A percentile compares a stretch with the other conserved stretches of the same genome.
These are phyloP conservation scores for Lipomyces anomalus DNA, from an alignment of 805 yeast species.

Conservation along the genomic window DNA sequence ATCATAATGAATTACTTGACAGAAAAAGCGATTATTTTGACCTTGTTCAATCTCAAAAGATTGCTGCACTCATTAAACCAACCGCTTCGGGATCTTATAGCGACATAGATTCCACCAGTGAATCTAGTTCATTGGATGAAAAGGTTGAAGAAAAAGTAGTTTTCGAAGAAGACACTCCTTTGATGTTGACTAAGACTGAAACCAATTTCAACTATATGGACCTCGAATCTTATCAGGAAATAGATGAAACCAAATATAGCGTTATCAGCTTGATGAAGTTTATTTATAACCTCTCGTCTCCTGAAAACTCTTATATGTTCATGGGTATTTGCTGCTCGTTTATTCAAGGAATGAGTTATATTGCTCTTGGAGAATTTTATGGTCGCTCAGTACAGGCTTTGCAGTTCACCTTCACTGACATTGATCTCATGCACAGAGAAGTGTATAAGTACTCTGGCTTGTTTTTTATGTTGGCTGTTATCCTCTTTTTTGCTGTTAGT, in stretches of 20 bases:
- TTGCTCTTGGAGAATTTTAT: slow-evolving; percentile 22
- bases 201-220: slow-evolving; percentile 10
- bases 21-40: slow-evolving; percentile 26
- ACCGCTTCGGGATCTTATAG: too few relatives aligned
- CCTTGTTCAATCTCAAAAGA: slow-evolving; percentile 31
- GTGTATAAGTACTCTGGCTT: slow-evolving; percentile 8
- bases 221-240: neutral
- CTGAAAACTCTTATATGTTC: slow-evolving; percentile 12
- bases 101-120: too few relatives aligned
- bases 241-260: too few relatives aligned
- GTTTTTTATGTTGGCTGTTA: slow-evolving; percentile 1
- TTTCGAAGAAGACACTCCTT: too few relatives aligned
- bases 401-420: neutral
- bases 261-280: slow-evolving; percentile 13
- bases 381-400: slow-evolving; percentile 21
- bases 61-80: slow-evolving; percentile 19
- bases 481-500: slow-evolving; percentile 27
- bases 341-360: slow-evolving; percentile 22
- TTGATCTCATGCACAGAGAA: slow-evolving; percentile 2
- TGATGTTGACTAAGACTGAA: slow-evolving; percentile 13
- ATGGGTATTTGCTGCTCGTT: slow-evolving; percentile 17
- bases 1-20: slow-evolving; percentile 30
- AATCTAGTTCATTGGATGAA: neutral
- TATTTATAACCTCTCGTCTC: slow-evolving; percentile 11
- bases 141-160: slow-evolving; percentile 7